Conservation (phyloP, 176 grass and related monocot species). For the Calamus simplicifolius region DNA sequence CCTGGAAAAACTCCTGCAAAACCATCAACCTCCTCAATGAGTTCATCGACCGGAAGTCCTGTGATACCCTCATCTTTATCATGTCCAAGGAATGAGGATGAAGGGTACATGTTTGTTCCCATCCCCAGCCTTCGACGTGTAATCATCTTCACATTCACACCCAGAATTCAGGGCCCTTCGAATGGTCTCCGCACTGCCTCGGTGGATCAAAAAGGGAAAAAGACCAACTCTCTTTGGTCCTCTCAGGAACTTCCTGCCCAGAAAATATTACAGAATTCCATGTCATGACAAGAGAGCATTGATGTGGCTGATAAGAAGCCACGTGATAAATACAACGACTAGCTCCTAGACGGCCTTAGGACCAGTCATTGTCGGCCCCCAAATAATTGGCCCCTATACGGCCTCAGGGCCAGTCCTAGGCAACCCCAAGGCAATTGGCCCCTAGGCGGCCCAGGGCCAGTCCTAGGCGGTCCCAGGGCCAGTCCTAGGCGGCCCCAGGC, state of each 20-base stretch:
- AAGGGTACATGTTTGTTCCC: conserved; percentile 16
- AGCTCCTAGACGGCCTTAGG: too few species aligned
- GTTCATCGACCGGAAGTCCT: background rate
- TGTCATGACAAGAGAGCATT: too few species aligned
- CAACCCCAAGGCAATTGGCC: too few species aligned
- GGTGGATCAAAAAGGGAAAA: conserved; percentile 9
- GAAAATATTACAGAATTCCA: background rate
- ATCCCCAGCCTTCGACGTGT: conserved; percentile 6
- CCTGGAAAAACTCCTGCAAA: conserved; percentile 16
- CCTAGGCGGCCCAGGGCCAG: too few species aligned
- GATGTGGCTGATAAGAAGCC: too few species aligned
- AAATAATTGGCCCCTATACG: too few species aligned
- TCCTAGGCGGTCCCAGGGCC: too few species aligned
- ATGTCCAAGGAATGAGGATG: conserved; percentile 1
- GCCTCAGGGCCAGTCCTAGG: too few species aligned
- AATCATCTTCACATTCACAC: conserved; percentile 15
- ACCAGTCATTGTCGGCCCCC: too few species aligned
- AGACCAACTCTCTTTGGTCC: conserved; percentile 5
- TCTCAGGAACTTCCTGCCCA: conserved; percentile 4
- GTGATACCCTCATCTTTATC: background rate
- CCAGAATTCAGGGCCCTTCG: background rate
- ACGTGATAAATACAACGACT: too few species aligned
- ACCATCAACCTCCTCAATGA: conserved; percentile 13
- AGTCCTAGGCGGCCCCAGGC: too few species aligned
- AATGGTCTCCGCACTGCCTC: conserved; percentile 11